Evolutionary conservation across 192 early-diverging fungal species (phyloP).

Genomic region (Funneliformis geosporum): DNA sequence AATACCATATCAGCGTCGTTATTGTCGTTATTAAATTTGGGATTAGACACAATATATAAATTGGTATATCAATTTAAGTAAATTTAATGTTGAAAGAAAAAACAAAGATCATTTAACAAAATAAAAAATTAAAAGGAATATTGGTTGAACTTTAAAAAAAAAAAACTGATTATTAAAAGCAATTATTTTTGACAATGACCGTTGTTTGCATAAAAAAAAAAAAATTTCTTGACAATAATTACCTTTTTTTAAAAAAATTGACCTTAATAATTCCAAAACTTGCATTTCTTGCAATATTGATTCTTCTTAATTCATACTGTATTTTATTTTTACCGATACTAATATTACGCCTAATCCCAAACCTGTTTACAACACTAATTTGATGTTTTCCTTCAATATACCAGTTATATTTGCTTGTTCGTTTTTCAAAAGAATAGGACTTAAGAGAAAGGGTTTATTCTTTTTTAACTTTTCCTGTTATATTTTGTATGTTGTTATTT

Average conservation of each 20-base stretch:
- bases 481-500: background rate
- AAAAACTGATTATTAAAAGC: too few species aligned
- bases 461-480: background rate
- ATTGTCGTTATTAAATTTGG: background rate
- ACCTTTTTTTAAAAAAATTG: background rate
- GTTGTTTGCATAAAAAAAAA: too few species aligned
- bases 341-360: background rate
- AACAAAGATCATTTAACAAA: background rate
- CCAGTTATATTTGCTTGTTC: background rate
- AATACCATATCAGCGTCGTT: background rate
- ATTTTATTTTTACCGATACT: background rate
- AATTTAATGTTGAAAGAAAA: background rate
- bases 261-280: background rate
- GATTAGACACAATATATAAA: background rate
- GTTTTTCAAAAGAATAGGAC: background rate
- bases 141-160: too few species aligned
- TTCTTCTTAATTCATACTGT: background rate
- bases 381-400: background rate
- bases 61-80: background rate
- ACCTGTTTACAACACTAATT: background rate
- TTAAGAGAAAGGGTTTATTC: background rate
- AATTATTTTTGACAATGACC: too few species aligned
- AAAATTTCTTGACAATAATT: too few species aligned
- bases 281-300: background rate
- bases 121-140: too few species aligned